phyloP scores from a whole-genome alignment of 306 rosid species.

The Adenanthera pavonina region DNA sequence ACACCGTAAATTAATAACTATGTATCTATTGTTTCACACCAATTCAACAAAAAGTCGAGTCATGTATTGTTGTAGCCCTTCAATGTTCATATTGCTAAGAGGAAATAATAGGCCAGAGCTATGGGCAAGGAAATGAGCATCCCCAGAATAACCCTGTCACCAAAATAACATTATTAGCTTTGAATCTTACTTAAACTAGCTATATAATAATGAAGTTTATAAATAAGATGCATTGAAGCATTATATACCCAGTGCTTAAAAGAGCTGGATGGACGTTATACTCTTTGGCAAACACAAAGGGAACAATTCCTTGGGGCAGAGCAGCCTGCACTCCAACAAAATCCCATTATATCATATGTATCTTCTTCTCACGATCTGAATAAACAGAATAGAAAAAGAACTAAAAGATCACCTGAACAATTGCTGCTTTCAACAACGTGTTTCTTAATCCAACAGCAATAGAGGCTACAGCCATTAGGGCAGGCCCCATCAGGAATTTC shows the following conservation, averaged over 20 bases:
- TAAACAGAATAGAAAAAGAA: neutral
- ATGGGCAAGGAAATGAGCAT: slow-evolving; percentile 89
- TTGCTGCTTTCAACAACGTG: slow-evolving; percentile 66
- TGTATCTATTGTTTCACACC: slow-evolving; percentile 28
- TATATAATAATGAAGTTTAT: slow-evolving; percentile 7
- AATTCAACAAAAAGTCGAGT: neutral
- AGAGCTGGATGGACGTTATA: slow-evolving; percentile 79
- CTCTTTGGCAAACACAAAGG: slow-evolving; percentile 94
- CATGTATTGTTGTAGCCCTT: slow-evolving; percentile 26
- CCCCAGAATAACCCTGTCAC: slow-evolving; percentile 84
- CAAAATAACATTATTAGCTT: slow-evolving; percentile 42
- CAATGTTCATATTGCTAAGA: slow-evolving; percentile 69
- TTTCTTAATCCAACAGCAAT: slow-evolving; percentile 66
- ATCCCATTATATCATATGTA: neutral
- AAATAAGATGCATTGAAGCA: slow-evolving; percentile 26
- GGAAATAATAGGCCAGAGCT: slow-evolving; percentile 74
- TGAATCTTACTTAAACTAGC: slow-evolving; percentile 25
- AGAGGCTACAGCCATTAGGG: slow-evolving; percentile 80
- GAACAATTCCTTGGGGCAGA: slow-evolving; percentile 96
- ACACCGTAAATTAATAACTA: slow-evolving; percentile 19
- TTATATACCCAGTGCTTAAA: slow-evolving; percentile 81
- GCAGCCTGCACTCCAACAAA: slow-evolving; percentile 71
- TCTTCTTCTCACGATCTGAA: neutral
- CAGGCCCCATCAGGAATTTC: slow-evolving; percentile 83
- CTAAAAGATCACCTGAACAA: slow-evolving; percentile 67